Evolutionary conservation across 2,329 filamentous ascomycete species (phyloP).

Genomic region (Fonsecaea pedrosoi): DNA sequence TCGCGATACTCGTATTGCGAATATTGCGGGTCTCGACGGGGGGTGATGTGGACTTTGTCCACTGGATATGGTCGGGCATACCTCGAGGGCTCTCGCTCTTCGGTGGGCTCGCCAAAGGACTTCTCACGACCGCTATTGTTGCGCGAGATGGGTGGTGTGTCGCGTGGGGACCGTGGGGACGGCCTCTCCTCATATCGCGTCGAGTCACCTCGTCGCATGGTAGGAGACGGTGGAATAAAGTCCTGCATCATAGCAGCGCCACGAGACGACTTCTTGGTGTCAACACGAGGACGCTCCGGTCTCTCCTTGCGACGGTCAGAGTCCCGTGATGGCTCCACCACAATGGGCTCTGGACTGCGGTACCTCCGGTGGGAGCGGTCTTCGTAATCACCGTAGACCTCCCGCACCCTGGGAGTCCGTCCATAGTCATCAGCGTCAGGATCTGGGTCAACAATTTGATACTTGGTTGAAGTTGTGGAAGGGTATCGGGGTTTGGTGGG

Average conservation of each 20-base stretch:
- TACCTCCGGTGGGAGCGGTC: conserved; percentile 24
- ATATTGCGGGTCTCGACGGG: conserved; percentile 30
- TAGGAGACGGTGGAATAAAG: conserved; percentile 19
- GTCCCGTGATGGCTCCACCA: conserved; percentile 27
- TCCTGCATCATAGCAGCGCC: conserved; percentile 30
- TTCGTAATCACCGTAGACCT: conserved; percentile 26
- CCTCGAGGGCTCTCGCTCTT: conserved; percentile 31
- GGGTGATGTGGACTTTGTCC: conserved; percentile 31
- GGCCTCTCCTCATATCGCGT: conserved; percentile 29
- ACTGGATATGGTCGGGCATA: conserved; percentile 29
- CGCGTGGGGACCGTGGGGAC: conserved; percentile 33
- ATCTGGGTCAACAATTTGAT: conserved; percentile 34
- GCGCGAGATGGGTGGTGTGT: conserved; percentile 31
- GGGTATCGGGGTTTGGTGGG: conserved; percentile 26
- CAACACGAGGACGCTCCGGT: conserved; percentile 31
- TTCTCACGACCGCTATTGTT: conserved; percentile 36
- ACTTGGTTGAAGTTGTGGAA: conserved; percentile 34
- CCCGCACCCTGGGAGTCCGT: conserved; percentile 27
- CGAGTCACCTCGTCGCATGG: conserved; percentile 31
- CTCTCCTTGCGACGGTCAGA: conserved; percentile 32
- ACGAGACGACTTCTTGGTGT: conserved; percentile 33
- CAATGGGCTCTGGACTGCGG: conserved; percentile 33
- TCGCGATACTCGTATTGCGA: conserved; percentile 30
- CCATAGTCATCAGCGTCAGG: conserved; percentile 29
- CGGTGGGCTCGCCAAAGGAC: conserved; percentile 31